Base-by-base conservation (phyloP, 148 eudicot genomes). In the Drosera capensis region DNA sequence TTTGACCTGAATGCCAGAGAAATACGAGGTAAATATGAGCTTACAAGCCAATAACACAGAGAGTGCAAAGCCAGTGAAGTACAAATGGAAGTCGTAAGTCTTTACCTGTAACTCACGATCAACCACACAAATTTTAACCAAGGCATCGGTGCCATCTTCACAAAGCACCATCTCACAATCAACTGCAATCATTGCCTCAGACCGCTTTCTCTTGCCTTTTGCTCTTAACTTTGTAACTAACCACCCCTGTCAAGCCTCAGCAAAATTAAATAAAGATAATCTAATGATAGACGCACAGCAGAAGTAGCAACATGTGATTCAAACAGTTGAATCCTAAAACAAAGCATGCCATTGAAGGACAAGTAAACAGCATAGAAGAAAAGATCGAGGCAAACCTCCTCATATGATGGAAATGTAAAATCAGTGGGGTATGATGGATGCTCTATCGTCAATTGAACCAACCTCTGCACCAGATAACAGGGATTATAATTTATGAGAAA, bases 161-260 rank as follows among this genome's bases (percentile, higher is more conserved):
- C 99, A 92, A 28, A 92, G 86, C 54, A 79, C 99, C 99, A 92
- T 92, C 83, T 92, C 99, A 70, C 99, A 92, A 56, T 92, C 99
- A 69, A 81, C 70, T 37, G 99, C 88, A 58, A 92, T 43, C 71
- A 92, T 65, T 40, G 36, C 59, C 28, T 53, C 54, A 26, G 78
- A 65, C 49, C 53, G 58, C 66, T 34, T 41, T 39, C 20, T 37
- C 63, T 83, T 83, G 15, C 45, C 48, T 37, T 71, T 78, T 60
- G 70, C 70, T 22, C 67, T 50, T 44, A 44, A 52, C 64, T 81
- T 74, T 40, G 74, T 67, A 25, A 78, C 70, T 59, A 71, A 16
- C 95, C 99, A 92, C 15, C 60, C 88, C 99, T 92, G 75, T 34
- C 60, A 65, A 64, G 31, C 31, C 5, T 28, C 31, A 6, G 7